Evolutionary conservation across 2,329 filamentous ascomycete genomes (phyloP).

Genomic region (Emmonsia crescens): DNA sequence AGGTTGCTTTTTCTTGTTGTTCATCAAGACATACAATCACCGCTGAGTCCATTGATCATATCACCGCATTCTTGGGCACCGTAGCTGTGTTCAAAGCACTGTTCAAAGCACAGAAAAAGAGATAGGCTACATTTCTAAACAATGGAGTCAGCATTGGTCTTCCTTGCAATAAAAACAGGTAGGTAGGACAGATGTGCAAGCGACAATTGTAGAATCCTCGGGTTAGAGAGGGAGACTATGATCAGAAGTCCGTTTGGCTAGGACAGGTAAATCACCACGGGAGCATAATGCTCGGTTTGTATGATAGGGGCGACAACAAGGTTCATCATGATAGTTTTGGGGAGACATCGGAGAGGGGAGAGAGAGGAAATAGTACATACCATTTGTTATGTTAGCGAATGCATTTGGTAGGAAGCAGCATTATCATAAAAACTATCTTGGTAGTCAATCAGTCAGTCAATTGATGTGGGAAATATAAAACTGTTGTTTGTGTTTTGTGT

Average conservation of each 20-base stretch:
- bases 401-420: background rate
- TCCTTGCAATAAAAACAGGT: slow-evolving; percentile 2
- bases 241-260: slow-evolving; percentile 52
- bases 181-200: background rate
- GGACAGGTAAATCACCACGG: slow-evolving; percentile 52
- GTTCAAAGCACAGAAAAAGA: background rate
- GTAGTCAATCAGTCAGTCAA: background rate
- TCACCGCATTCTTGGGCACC: background rate
- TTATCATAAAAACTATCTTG: background rate
- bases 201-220: background rate
- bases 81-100: background rate
- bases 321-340: slow-evolving; percentile 42
- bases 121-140: background rate
- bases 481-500: background rate
- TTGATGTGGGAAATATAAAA: background rate
- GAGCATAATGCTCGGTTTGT: slow-evolving; percentile 19
- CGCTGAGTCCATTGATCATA: background rate
- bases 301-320: slow-evolving; percentile 54
- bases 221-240: slow-evolving; percentile 7
- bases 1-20: background rate
- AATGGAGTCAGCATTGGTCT: background rate
- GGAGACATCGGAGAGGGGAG: slow-evolving; percentile 6
- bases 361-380: slow-evolving; percentile 9
- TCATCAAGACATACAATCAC: background rate
- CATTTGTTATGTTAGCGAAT: background rate